Percentiles rank a stretch among this genome's conserved stretches.
These are phyloP conservation scores for Blastobotrys proliferans DNA, from an alignment of 1,139 yeast genomes.

Conservation along the genomic window DNA sequence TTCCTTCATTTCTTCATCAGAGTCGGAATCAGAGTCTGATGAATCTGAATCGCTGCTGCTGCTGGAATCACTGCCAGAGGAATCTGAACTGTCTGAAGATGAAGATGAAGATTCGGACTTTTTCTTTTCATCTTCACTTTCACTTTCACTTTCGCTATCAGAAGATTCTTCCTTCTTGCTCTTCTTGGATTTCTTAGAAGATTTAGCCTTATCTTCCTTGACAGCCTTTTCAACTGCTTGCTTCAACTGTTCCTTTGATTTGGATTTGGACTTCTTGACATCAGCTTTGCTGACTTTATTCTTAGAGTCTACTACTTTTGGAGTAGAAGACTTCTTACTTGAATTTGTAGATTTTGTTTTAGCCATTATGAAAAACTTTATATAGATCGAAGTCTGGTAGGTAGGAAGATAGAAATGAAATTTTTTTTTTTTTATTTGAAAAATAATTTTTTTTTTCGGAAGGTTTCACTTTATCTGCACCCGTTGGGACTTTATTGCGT, in stretches of 20 bases:
- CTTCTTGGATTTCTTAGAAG: conserved; percentile 26
- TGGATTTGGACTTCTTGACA: conserved; percentile 26
- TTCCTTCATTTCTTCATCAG: conserved; percentile 20
- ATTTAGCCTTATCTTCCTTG: conserved; percentile 25
- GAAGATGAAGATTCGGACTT: conserved; percentile 17
- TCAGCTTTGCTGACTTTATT: conserved; percentile 28
- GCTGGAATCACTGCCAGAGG: conserved; percentile 33
- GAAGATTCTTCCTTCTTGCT: conserved; percentile 25
- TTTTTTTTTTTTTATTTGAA: too few species aligned
- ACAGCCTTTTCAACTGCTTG: conserved; percentile 19
- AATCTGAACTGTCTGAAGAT: conserved; percentile 27
- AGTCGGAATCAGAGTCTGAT: conserved; percentile 20
- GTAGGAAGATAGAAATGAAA: conserved; percentile 2
- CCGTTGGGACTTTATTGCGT: too few species aligned
- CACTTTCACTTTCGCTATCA: conserved; percentile 28
- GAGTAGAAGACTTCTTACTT: neutral
- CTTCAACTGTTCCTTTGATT: conserved; percentile 25
- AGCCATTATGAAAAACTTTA: neutral
- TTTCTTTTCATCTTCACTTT: conserved; percentile 23
- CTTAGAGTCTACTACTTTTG: conserved; percentile 15
- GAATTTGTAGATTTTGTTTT: neutral
- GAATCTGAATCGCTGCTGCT: conserved; percentile 25
- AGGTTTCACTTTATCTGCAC: too few species aligned
- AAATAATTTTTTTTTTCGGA: conserved; percentile 1
- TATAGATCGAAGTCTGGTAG: neutral